phyloP scores from a whole-genome alignment of 129 eudicot genomes.

The Oenanthe sinensis region DNA sequence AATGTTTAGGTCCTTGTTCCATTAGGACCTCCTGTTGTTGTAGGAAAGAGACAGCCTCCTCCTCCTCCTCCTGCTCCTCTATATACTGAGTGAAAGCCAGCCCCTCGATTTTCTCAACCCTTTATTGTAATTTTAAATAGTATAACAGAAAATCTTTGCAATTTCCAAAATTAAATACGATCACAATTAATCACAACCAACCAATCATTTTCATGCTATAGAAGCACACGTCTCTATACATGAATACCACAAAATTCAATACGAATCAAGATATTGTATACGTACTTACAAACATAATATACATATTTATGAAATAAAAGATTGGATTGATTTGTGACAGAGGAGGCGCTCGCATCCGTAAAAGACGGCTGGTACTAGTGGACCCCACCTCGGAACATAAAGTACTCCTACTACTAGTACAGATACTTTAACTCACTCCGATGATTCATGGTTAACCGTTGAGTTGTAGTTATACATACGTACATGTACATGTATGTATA shows the following conservation, averaged over 20 bases:
- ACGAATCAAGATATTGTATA: background rate
- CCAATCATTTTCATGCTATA: background rate
- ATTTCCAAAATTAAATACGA: background rate
- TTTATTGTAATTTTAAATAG: background rate
- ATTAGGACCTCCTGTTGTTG: constrained; percentile 9
- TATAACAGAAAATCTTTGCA: background rate
- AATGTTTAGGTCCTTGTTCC: constrained; percentile 26
- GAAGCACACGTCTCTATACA: background rate
- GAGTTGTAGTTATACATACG: too few species aligned
- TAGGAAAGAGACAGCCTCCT: background rate
- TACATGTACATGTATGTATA: too few species aligned
- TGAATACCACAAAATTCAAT: background rate
- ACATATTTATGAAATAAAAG: too few species aligned
- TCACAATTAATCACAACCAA: background rate
- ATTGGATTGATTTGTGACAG: background rate
- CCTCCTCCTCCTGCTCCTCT: background rate
- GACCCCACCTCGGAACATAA: background rate
- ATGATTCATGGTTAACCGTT: too few species aligned
- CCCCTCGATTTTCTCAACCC: constrained; percentile 2
- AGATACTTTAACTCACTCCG: too few species aligned
- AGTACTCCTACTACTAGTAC: background rate
- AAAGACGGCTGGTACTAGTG: background rate
- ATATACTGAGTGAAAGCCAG: background rate
- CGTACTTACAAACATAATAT: background rate
- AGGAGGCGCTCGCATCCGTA: background rate